Percentiles rank a stretch among this genome's conserved stretches.
Conservation (phyloP, 768 basidiomycete genomes). For the Chalciporus piperatus region DNA sequence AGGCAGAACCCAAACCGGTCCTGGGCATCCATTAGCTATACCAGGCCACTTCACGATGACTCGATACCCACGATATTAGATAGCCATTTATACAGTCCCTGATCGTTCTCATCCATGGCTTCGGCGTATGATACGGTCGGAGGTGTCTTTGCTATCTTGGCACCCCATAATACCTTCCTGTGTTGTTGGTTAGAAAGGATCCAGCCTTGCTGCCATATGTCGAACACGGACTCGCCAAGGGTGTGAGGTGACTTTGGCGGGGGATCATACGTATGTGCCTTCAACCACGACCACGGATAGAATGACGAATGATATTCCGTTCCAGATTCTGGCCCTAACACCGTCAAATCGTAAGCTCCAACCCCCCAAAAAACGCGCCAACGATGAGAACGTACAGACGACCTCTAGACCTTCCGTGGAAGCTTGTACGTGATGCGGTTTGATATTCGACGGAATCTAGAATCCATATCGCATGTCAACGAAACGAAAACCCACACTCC, state of each 20-base stretch:
- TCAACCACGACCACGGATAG: conserved; percentile 88
- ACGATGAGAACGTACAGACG: conserved; percentile 51
- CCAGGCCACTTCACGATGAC: not conserved
- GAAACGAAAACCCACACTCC: not conserved
- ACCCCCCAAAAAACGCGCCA: not conserved
- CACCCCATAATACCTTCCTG: conserved; percentile 78
- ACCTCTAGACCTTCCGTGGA: conserved; percentile 67
- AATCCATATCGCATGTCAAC: conserved; percentile 1
- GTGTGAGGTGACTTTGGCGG: conserved; percentile 30
- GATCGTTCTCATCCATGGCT: conserved; percentile 62
- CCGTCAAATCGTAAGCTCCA: not conserved
- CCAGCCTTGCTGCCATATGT: not conserved
- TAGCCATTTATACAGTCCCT: conserved; percentile 78
- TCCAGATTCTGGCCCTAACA: conserved; percentile 21
- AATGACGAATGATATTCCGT: conserved; percentile 67
- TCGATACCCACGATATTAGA: conserved; percentile 62
- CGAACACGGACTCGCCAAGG: conserved; percentile 39
- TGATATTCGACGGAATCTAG: conserved; percentile 76
- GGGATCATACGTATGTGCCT: conserved; percentile 78
- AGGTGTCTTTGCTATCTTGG: conserved; percentile 68
- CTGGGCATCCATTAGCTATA: conserved; percentile 38
- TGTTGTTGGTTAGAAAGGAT: not conserved
- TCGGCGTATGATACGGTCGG: conserved; percentile 74
- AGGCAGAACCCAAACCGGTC: conserved; percentile 89
- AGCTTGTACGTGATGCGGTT: conserved; percentile 55